phyloP scores from a whole-genome alignment of 176 grass and related monocot species.

The Cocos nucifera region DNA sequence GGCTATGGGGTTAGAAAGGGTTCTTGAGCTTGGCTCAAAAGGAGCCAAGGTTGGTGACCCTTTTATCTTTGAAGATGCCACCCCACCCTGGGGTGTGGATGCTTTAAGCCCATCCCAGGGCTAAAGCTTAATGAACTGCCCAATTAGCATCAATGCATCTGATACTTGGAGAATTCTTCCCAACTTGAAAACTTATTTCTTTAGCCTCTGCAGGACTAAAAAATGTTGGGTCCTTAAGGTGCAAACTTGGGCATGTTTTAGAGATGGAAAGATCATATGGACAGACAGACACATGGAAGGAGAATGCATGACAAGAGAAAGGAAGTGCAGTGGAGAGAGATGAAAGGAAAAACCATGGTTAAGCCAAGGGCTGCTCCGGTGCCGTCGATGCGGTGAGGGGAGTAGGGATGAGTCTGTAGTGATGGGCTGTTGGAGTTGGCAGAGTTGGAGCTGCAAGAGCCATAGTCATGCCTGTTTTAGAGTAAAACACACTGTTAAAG shows the following conservation, averaged over 20 bases:
- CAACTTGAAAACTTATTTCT: not conserved
- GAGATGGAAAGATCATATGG: not conserved
- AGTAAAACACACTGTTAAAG: constrained; percentile 7
- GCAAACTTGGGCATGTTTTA: constrained; percentile 8
- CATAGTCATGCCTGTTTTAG: constrained; percentile 24
- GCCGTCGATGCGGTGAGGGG: constrained; percentile 6
- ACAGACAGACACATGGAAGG: constrained; percentile 22
- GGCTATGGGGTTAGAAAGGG: constrained; percentile 25
- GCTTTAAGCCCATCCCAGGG: constrained; percentile 79
- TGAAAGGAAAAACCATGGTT: constrained; percentile 12
- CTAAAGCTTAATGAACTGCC: constrained; percentile 38
- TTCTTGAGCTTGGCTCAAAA: not conserved
- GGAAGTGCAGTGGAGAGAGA: not conserved
- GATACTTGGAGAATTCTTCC: constrained; percentile 25
- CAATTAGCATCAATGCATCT: constrained; percentile 40
- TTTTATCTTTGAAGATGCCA: not conserved
- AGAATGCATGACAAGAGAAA: constrained; percentile 23
- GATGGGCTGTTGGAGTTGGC: constrained; percentile 11
- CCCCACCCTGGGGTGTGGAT: constrained; percentile 45
- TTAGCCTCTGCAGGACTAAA: constrained; percentile 42
- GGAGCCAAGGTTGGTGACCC: constrained; percentile 22
- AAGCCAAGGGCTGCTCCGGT: constrained; percentile 17
- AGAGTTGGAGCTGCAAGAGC: constrained; percentile 18
- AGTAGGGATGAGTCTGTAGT: constrained; percentile 17
- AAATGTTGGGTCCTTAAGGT: constrained; percentile 26